These are phyloP conservation scores for Aspergillus sp. DNA, from an alignment of 2,329 filamentous ascomycete species.

Conservation along the genomic window DNA sequence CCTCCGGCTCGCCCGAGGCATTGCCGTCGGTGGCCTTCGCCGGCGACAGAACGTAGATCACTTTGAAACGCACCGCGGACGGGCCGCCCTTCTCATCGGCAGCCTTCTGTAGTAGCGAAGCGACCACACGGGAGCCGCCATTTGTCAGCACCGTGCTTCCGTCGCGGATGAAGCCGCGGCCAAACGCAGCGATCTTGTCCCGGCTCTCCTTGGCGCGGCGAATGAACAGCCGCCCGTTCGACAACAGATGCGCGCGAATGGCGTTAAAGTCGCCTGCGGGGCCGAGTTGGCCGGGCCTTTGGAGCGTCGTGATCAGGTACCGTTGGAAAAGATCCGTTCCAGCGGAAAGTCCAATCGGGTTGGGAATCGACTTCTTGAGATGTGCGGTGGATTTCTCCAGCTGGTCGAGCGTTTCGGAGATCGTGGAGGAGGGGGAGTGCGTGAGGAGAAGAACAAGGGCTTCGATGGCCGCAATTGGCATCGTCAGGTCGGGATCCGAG, in stretches of 20 bases:
- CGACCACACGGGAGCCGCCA: conserved; percentile 81
- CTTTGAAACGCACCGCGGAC: conserved; percentile 69
- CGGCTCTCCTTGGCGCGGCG: conserved; percentile 80
- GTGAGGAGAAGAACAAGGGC: conserved; percentile 83
- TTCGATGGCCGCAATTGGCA: conserved; percentile 93
- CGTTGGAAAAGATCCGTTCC: conserved; percentile 95
- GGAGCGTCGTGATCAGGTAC: conserved; percentile 76
- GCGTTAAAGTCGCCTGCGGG: conserved; percentile 71
- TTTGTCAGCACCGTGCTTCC: conserved; percentile 83
- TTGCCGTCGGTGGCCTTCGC: conserved; percentile 17
- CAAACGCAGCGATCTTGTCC: conserved; percentile 76
- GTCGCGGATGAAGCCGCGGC: conserved; percentile 74
- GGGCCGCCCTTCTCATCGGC: conserved; percentile 59
- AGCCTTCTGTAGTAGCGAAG: conserved; percentile 70
- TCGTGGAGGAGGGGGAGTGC: conserved; percentile 75
- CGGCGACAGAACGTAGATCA: conserved; percentile 68
- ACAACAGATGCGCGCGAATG: conserved; percentile 76
- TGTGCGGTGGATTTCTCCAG: conserved; percentile 73
- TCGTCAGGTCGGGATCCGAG: conserved; percentile 80
- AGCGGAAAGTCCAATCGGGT: conserved; percentile 87
- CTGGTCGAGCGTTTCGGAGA: conserved; percentile 88
- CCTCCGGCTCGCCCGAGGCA: conserved; percentile 53
- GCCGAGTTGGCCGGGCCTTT: conserved; percentile 51
- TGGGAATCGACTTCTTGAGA: conserved; percentile 75
- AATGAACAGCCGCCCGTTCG: conserved; percentile 84